These are phyloP conservation scores for Sphaerulina populicola DNA, from an alignment of 2,329 filamentous ascomycete genomes.

Conservation along the genomic window DNA sequence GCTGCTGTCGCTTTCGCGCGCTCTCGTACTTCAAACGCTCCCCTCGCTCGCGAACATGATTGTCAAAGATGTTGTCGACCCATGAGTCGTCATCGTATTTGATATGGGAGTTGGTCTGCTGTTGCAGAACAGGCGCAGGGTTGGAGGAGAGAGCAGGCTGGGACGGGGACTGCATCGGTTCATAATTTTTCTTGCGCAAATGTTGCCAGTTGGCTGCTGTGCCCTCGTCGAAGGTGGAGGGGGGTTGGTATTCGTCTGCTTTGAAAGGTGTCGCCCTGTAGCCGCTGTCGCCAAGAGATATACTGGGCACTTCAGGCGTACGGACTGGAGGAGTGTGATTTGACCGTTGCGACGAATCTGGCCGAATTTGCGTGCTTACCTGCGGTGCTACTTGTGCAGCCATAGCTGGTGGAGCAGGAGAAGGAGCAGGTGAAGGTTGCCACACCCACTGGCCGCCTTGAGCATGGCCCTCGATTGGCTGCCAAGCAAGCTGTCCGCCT, in stretches of 20 bases:
- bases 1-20: conserved; percentile 2
- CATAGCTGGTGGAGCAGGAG: neutral
- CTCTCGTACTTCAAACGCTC: conserved; percentile 1
- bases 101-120: neutral
- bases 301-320: neutral
- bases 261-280: conserved; percentile 22
- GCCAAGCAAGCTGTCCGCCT: conserved; percentile 6
- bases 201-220: conserved; percentile 24
- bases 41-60: conserved; percentile 10
- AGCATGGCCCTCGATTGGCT: conserved; percentile 5
- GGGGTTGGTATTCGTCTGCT: conserved; percentile 12
- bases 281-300: conserved; percentile 6
- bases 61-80: conserved; percentile 11
- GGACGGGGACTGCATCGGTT: neutral
- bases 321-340: neutral
- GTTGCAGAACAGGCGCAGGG: neutral
- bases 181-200: conserved; percentile 6
- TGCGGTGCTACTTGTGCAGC: neutral
- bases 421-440: neutral
- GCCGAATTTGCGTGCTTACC: neutral
- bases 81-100: conserved; percentile 8
- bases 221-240: conserved; percentile 10
- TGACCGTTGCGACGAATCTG: neutral
- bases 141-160: neutral
- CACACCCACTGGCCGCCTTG: conserved; percentile 5